Base-by-base conservation (phyloP, 352 stramenopile species). In the Pythium plurisporium region DNA sequence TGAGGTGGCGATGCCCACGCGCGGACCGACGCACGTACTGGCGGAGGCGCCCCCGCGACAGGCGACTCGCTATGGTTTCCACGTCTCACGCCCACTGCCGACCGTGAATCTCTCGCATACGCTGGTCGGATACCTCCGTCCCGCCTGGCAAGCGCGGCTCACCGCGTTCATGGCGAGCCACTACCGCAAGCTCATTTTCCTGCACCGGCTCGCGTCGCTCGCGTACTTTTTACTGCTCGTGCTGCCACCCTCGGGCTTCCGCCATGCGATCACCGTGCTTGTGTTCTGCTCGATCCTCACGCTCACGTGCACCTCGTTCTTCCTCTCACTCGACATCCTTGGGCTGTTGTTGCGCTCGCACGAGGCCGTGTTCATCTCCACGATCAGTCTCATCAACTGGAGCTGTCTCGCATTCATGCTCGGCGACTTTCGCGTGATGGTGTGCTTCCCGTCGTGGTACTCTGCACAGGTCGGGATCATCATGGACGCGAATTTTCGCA, bases 401-500 rank as follows among this genome's bases (percentile, higher is more conserved):
- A n/a, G 61, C 26, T 60, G 53, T 3, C 12, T 76, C 7, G 62
- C 22, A 0, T 8, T 37, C 2, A 45, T 76, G 29, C 65, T 71
- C 2, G 61, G 68, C 3, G 65, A 76, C 36, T 36, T 55, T 17
- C 64, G 67, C 4, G 42, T 56, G 0, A 22, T 71, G 7, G 36
- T 64, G 10, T 71, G 55, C n/a, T 15, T 71, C 8, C 65, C 53
- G 10, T 64, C 60, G 22, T 67, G 59, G 52, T 26, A 65, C 14
- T 61, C 55, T 27, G 62, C 60, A 5, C 64, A 71, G 22, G 58
- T 29, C 25, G 41, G 51, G 29, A 66, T 73, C 12, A 52, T 52
- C 9, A 66, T 76, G 9, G 68, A 76, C 36, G 68, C 61, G 19
- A 73, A 73, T 23, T 66, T 73, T 23, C 55, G 65, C n/a, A 73